phyloP scores from a whole-genome alignment of 306 rosid genomes.

The Begonia peltatifolia region DNA sequence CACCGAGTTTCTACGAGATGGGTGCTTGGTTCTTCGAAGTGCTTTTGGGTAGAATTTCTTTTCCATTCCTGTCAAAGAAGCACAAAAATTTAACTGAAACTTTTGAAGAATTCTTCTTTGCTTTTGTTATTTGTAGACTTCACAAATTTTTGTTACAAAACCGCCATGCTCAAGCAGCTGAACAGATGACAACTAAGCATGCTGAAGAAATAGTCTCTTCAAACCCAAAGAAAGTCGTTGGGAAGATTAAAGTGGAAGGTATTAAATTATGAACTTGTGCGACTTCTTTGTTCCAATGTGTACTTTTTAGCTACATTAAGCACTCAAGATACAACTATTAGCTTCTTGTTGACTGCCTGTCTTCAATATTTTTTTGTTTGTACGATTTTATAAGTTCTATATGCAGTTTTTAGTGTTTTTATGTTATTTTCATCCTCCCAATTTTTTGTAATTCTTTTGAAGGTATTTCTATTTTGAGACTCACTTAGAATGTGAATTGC shows the following conservation, averaged over 20 bases:
- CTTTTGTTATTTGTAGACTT: conserved; percentile 24
- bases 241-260: conserved; percentile 97
- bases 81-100: too few species aligned
- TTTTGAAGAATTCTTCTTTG: background rate
- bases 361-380: background rate
- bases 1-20: conserved; percentile 67
- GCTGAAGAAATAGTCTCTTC: conserved; percentile 42
- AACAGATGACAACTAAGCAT: conserved; percentile 28
- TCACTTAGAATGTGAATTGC: background rate
- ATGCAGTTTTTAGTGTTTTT: background rate
- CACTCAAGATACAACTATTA: too few species aligned
- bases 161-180: conserved; percentile 39
- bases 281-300: too few species aligned
- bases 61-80: too few species aligned
- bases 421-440: background rate
- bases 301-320: too few species aligned
- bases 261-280: too few species aligned
- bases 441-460: too few species aligned
- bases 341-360: too few species aligned
- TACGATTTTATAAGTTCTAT: background rate
- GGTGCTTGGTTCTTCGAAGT: conserved; percentile 67
- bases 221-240: conserved; percentile 58
- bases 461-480: too few species aligned
- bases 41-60: conserved; percentile 65
- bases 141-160: conserved; percentile 78